These are phyloP conservation scores for Botrytis sinoallii DNA, from an alignment of 2,329 filamentous ascomycete genomes.

Conservation along the genomic window DNA sequence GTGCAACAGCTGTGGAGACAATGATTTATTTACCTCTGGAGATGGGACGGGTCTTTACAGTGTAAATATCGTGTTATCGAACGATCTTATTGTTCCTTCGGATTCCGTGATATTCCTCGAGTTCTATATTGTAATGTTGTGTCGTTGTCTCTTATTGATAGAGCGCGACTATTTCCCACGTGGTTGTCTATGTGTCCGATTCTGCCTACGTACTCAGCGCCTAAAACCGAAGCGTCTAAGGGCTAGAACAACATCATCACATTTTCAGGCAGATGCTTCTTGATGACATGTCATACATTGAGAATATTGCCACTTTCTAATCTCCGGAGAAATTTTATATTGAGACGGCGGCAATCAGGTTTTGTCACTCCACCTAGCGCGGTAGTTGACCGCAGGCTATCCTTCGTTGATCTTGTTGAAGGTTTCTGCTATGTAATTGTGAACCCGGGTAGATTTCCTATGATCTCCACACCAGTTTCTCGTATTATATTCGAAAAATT, in stretches of 20 bases:
- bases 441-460: not conserved
- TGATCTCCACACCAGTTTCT: not conserved
- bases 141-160: not conserved
- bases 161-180: not conserved
- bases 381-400: not conserved
- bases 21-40: not conserved
- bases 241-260: not conserved
- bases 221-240: not conserved
- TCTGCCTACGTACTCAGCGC: not conserved
- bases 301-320: not conserved
- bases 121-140: not conserved
- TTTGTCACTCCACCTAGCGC: not conserved
- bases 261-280: not conserved
- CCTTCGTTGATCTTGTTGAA: not conserved
- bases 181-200: not conserved
- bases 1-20: not conserved
- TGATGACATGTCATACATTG: not conserved
- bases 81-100: not conserved
- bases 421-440: not conserved
- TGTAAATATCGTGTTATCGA: not conserved
- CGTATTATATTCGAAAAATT: not conserved
- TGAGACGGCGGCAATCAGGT: not conserved
- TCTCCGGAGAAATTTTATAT: not conserved
- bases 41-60: not conserved
- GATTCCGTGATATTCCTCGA: not conserved